Evolutionary conservation across 768 basidiomycete species (phyloP).

Genomic region (Exsudoporus frostii): DNA sequence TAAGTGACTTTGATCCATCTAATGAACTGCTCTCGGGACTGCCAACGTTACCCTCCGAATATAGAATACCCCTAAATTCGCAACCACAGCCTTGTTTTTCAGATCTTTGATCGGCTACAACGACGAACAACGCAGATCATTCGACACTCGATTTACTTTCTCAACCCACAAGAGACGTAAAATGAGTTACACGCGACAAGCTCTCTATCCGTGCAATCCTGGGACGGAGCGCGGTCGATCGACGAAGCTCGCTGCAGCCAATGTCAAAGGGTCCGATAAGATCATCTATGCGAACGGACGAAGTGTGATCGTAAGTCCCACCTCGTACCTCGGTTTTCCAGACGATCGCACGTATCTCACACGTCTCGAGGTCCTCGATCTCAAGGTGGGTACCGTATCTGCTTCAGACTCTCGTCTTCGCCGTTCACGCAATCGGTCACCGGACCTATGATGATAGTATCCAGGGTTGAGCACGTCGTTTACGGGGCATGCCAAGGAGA

Average conservation of each 20-base stretch:
- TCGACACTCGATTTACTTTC: background rate
- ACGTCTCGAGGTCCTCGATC: conserved; percentile 66
- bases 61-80: conserved; percentile 19
- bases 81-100: conserved; percentile 8
- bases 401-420: background rate
- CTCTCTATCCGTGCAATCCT: conserved; percentile 67
- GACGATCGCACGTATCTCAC: background rate
- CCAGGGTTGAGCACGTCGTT: conserved; percentile 62
- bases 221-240: conserved; percentile 61
- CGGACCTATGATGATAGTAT: conserved; percentile 53
- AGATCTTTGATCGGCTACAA: background rate
- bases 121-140: background rate
- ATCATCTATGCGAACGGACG: conserved; percentile 84
- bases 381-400: conserved; percentile 54
- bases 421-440: background rate
- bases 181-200: conserved; percentile 52
- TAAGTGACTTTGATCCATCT: background rate
- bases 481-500: conserved; percentile 75
- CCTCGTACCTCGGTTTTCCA: background rate
- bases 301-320: conserved; percentile 73
- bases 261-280: conserved; percentile 53
- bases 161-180: background rate
- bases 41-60: background rate
- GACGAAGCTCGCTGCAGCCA: conserved; percentile 70
- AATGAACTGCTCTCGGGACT: conserved; percentile 1